Base-by-base conservation (phyloP, 805 yeast species). In the Ogataea chonburiensis region DNA sequence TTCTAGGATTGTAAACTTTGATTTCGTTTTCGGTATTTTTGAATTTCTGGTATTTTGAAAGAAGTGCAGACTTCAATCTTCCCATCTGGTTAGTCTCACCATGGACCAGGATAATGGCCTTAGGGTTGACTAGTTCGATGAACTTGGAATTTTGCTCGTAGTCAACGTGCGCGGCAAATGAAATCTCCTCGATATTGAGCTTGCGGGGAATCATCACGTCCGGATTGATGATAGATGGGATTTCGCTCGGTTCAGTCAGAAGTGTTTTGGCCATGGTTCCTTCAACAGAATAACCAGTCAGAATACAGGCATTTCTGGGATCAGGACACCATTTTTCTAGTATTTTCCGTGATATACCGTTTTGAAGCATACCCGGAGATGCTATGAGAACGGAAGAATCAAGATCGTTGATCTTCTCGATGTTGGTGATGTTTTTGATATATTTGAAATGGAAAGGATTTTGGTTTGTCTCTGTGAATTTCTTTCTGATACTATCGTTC, bases 31-130 rank as follows among this genome's bases (percentile, higher is more conserved):
- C 93, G 0, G 97, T 86, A 6, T 86, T 87, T 56, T 81, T 87
- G 34, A 84, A 68, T 32, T 79, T 75, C 2, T 87, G 73, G 54
- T 91, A 93, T 60, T 87, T 88, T 28, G 96, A 86, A 45, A 89
- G 64, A 24, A 93, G 67, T 0, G 98, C 98, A 17, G 96, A 85
- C 60, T 93, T 93, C 38, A 93, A 65, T 57, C 98, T 79, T 39
- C 98, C 98, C 98, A 93, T 93, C n/a, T 96, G 96, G 52, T 86
- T 88, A 2, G 93, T 79, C 55, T 93, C 99, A 9, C 99, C 99
- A 61, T 93, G 99, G 2, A 93, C 99, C 37, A 93, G 71, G 40
- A 91, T 87, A 42, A 93, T 85, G 37, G 84, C 79, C 41, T 74
- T 74, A 0, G 99, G 95, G 40, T 83, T 82, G 3, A 93, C 86